Percentiles rank a stretch among this genome's conserved stretches.
Evolutionary conservation across 1,139 yeast species (phyloP).

Genomic region (Nadsonia starkeyi-henricii): DNA sequence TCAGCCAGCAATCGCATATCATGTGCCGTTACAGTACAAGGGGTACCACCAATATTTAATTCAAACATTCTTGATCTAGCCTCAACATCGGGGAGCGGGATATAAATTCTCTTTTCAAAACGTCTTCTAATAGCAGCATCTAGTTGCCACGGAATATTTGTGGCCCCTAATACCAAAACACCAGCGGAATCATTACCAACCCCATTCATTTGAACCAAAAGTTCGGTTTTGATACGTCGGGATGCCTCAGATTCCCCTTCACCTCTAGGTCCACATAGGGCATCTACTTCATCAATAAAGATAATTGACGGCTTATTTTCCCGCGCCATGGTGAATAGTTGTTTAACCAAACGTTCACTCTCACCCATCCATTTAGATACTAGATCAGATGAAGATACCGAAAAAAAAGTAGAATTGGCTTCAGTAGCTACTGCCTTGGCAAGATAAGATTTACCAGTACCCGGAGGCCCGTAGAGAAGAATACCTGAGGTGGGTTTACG

Average conservation of each 20-base stretch:
- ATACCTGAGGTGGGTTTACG: slow-evolving; percentile 91
- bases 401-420: slow-evolving; percentile 90
- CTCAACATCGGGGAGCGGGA: slow-evolving; percentile 82
- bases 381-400: slow-evolving; percentile 86
- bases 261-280: slow-evolving; percentile 95
- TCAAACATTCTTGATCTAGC: slow-evolving; percentile 92
- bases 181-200: slow-evolving; percentile 93
- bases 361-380: slow-evolving; percentile 99
- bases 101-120: slow-evolving; percentile 87
- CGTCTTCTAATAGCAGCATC: slow-evolving; percentile 97
- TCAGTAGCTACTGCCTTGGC: slow-evolving; percentile 99
- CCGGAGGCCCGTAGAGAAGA: slow-evolving; percentile 92
- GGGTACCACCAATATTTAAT: slow-evolving; percentile 80
- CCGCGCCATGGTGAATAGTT: slow-evolving; percentile 87
- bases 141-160: slow-evolving; percentile 97
- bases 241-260: slow-evolving; percentile 97
- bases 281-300: slow-evolving; percentile 96
- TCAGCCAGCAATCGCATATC: slow-evolving; percentile 74
- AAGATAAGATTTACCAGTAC: slow-evolving; percentile 92
- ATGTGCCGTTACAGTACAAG: slow-evolving; percentile 58
- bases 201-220: slow-evolving; percentile 96
- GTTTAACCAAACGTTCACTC: slow-evolving; percentile 87
- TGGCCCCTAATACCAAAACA: slow-evolving; percentile 90
- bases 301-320: slow-evolving; percentile 91
- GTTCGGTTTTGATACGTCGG: slow-evolving; percentile 89